Conservation (phyloP, 495 filamentous ascomycete species). For the Thozetella sp. region DNA sequence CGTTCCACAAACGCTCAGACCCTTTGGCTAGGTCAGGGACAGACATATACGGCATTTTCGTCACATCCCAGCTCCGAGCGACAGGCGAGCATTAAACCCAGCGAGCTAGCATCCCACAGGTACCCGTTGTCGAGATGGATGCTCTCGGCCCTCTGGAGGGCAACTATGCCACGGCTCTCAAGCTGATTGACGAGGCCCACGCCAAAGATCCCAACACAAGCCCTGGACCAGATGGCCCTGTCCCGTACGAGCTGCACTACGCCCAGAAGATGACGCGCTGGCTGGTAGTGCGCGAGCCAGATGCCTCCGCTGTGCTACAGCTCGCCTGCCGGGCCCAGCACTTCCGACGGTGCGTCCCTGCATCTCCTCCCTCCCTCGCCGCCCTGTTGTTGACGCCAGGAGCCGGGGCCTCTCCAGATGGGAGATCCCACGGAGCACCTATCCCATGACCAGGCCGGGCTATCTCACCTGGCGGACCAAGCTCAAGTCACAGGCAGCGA, state of each 20-base stretch:
- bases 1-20: no score
- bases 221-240: constrained; percentile 15
- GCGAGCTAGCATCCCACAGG: background rate
- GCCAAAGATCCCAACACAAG: constrained; percentile 60
- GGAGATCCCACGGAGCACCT: constrained; percentile 72
- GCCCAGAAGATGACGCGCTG: constrained; percentile 75
- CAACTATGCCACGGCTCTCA: constrained; percentile 46
- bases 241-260: constrained; percentile 80
- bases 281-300: constrained; percentile 54
- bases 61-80: no score
- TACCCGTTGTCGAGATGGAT: constrained; percentile 14
- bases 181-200: constrained; percentile 74
- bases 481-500: constrained; percentile 71
- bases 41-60: no score
- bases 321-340: constrained; percentile 83
- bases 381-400: background rate
- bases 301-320: constrained; percentile 63
- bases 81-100: no score
- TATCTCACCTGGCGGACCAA: constrained; percentile 76
- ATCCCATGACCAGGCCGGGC: constrained; percentile 68
- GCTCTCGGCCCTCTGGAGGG: constrained; percentile 16
- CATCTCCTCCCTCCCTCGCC: background rate
- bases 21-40: no score
- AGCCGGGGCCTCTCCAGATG: constrained; percentile 52
- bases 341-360: constrained; percentile 45